These are phyloP conservation scores for Carex parvula DNA, from an alignment of 176 grass and related monocot genomes.

Conservation along the genomic window DNA sequence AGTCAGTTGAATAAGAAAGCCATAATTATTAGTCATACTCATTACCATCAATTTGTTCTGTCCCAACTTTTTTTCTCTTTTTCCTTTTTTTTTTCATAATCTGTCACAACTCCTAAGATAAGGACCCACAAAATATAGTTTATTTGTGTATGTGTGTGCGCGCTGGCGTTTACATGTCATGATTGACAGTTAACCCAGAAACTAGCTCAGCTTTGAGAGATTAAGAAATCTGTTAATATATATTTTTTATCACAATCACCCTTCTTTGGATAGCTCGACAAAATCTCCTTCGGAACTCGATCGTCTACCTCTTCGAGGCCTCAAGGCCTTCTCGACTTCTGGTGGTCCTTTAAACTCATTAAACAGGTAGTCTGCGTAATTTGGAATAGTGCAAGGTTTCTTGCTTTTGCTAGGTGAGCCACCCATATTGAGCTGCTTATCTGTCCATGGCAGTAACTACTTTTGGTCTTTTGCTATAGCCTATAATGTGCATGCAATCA, in stretches of 20 bases:
- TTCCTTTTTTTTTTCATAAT: background rate
- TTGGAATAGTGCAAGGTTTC: background rate
- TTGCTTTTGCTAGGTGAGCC: background rate
- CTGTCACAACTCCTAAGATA: background rate
- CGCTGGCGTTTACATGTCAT: too few relatives aligned
- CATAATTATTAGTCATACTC: background rate
- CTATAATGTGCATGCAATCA: background rate
- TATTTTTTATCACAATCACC: too few relatives aligned
- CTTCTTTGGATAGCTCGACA: too few relatives aligned
- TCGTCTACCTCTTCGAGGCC: too few relatives aligned
- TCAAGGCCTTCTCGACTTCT: too few relatives aligned
- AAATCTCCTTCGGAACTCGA: too few relatives aligned
- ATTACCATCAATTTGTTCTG: background rate
- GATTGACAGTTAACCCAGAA: too few relatives aligned
- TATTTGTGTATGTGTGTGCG: background rate
- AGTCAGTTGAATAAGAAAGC: background rate
- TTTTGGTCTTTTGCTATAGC: background rate
- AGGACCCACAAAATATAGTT: background rate
- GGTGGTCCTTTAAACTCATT: too few relatives aligned
- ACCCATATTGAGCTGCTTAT: background rate
- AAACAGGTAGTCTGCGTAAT: too few relatives aligned
- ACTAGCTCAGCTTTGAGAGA: too few relatives aligned
- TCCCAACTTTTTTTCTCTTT: background rate
- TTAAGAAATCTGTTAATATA: too few relatives aligned
- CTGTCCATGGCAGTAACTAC: slow-evolving; percentile 1